These are phyloP conservation scores for Plasmodium reichenowi DNA, from an alignment of 169 alveolate genomes.

Conservation along the genomic window DNA sequence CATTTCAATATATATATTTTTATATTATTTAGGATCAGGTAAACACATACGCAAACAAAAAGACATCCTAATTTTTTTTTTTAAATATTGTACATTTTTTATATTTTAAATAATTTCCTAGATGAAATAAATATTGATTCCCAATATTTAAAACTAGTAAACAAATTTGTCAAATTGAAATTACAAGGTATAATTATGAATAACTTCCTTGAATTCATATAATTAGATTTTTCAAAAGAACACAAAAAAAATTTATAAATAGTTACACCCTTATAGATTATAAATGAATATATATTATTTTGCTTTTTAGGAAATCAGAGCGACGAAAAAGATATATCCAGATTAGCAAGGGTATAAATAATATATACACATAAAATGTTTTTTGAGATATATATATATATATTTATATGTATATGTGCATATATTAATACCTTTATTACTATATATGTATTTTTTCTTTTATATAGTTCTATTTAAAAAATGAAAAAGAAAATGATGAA, in stretches of 20 bases:
- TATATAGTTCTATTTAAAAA: conserved; percentile 59
- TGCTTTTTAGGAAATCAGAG: conserved; percentile 42
- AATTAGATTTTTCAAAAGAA: background rate
- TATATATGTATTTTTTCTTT: background rate
- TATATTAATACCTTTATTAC: background rate
- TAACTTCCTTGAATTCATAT: background rate
- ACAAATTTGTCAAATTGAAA: conserved; percentile 45
- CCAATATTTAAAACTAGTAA: conserved; percentile 45
- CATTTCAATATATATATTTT: no score
- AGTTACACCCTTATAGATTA: background rate
- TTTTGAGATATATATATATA: background rate
- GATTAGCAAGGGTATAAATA: conserved; percentile 58
- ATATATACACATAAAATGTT: background rate
- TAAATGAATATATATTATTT: background rate
- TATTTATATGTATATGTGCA: background rate
- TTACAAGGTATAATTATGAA: conserved; percentile 28
- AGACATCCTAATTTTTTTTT: no score
- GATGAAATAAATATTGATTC: conserved; percentile 65
- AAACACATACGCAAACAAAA: no score
- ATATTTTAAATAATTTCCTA: conserved; percentile 11
- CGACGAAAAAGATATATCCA: conserved; percentile 63
- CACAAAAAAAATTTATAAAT: no score
- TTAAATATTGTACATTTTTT: conserved; percentile 1
- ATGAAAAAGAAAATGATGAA: conserved; percentile 62
- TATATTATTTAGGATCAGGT: no score